phyloP scores from a whole-genome alignment of 2,329 filamentous ascomycete genomes.

The Neonectria ditissima region DNA sequence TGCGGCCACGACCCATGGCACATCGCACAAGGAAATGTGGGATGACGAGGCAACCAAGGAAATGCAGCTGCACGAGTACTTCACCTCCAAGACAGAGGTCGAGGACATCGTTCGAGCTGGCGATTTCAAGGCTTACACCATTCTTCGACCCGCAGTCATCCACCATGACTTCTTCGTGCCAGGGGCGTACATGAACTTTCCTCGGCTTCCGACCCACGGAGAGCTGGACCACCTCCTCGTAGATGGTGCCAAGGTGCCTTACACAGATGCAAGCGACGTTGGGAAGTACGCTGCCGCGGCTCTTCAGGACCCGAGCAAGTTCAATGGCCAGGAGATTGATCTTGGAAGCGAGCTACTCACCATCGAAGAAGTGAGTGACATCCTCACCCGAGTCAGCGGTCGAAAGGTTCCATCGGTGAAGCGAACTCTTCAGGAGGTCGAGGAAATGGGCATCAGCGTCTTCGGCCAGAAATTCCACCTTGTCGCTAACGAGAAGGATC shows the following conservation, averaged over 20 bases:
- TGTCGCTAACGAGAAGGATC: slow-evolving; percentile 24
- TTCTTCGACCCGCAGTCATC: slow-evolving; percentile 49
- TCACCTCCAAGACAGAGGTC: slow-evolving; percentile 51
- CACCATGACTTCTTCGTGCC: slow-evolving; percentile 46
- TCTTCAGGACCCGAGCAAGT: slow-evolving; percentile 46
- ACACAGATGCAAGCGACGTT: slow-evolving; percentile 48
- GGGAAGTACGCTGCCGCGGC: slow-evolving; percentile 50
- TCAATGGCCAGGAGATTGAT: slow-evolving; percentile 48
- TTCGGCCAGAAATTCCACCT: slow-evolving; percentile 29
- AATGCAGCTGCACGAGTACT: slow-evolving; percentile 47
- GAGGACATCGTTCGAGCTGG: slow-evolving; percentile 48
- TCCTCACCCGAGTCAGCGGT: slow-evolving; percentile 47
- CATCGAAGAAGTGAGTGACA: slow-evolving; percentile 46
- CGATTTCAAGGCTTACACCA: slow-evolving; percentile 49
- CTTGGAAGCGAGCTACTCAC: slow-evolving; percentile 45
- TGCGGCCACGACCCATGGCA: slow-evolving; percentile 40
- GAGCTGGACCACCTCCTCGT: slow-evolving; percentile 44
- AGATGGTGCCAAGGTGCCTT: slow-evolving; percentile 38
- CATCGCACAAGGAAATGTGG: slow-evolving; percentile 39
- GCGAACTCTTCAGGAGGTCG: slow-evolving; percentile 22
- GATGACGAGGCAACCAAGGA: slow-evolving; percentile 31
- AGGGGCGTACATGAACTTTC: slow-evolving; percentile 42
- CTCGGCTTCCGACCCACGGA: slow-evolving; percentile 42
- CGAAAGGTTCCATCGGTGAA: slow-evolving; percentile 41
- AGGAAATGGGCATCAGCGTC: slow-evolving; percentile 3